Evolutionary conservation across 208 protist species (phyloP).

Genomic region (Crithidia acanthocephali): DNA sequence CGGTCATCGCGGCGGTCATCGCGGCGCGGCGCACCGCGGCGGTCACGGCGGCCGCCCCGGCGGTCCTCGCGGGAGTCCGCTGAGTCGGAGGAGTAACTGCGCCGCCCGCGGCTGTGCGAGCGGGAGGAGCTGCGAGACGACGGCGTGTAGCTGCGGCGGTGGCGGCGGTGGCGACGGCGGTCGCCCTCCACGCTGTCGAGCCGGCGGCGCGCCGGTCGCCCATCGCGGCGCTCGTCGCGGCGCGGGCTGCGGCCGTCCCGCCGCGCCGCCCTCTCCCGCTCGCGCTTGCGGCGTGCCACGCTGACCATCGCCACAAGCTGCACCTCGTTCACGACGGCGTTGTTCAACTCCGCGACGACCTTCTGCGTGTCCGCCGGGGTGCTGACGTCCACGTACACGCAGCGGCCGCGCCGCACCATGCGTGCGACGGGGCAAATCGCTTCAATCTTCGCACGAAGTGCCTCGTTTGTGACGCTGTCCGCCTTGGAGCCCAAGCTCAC

Average conservation of each 20-base stretch:
- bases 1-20: slow-evolving; percentile 13
- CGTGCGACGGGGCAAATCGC: slow-evolving; percentile 42
- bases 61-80: slow-evolving; percentile 19
- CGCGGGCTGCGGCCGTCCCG: slow-evolving; percentile 16
- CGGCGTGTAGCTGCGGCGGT: slow-evolving; percentile 35
- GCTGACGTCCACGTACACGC: slow-evolving; percentile 63
- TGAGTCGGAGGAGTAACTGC: slow-evolving; percentile 29
- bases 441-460: slow-evolving; percentile 42
- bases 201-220: slow-evolving; percentile 22
- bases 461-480: slow-evolving; percentile 37
- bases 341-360: slow-evolving; percentile 50
- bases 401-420: slow-evolving; percentile 62
- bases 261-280: slow-evolving; percentile 14
- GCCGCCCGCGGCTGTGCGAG: slow-evolving; percentile 28
- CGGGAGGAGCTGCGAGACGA: slow-evolving; percentile 21
- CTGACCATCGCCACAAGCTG: slow-evolving; percentile 66
- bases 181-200: slow-evolving; percentile 26
- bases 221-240: slow-evolving; percentile 13
- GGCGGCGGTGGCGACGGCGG: slow-evolving; percentile 33
- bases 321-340: slow-evolving; percentile 52
- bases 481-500: slow-evolving; percentile 64
- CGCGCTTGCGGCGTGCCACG: slow-evolving; percentile 33
- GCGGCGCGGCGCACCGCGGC: slow-evolving; percentile 14
- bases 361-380: slow-evolving; percentile 34
- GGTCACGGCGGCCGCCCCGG: slow-evolving; percentile 8